A percentile compares a stretch with the other conserved stretches of the same genome.
Evolutionary conservation across 345 rosid species (phyloP).

Genomic region (Eucalyptus pauciflora): DNA sequence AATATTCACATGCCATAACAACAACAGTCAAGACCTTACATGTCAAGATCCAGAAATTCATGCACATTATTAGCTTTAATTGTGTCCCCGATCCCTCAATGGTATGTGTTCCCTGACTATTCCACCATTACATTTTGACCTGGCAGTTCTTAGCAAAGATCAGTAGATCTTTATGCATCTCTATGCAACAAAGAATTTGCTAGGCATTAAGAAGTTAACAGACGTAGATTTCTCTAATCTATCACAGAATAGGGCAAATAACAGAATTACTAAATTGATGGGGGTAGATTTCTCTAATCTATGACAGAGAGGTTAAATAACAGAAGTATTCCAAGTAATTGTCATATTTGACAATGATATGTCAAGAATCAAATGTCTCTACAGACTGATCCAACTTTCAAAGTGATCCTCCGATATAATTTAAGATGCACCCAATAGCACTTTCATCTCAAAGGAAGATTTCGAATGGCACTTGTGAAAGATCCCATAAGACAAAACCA

Average conservation of each 20-base stretch:
- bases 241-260: background rate
- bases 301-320: background rate
- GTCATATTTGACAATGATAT: background rate
- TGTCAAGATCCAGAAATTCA: background rate
- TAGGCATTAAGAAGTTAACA: background rate
- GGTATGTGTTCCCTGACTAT: constrained; percentile 65
- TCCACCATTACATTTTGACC: constrained; percentile 14
- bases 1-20: background rate
- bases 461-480: too few relatives aligned
- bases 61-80: background rate
- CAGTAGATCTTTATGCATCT: background rate
- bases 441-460: background rate
- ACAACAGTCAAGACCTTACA: background rate
- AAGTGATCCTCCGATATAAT: background rate
- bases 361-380: background rate
- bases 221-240: background rate
- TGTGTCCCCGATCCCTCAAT: constrained; percentile 14
- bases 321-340: too few relatives aligned
- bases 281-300: background rate
- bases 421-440: background rate
- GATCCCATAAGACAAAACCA: background rate
- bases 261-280: background rate
- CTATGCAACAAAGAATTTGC: background rate
- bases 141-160: background rate
- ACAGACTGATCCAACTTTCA: background rate